phyloP scores from a whole-genome alignment of 2,329 filamentous ascomycete genomes.

The Fusarium irregulare region DNA sequence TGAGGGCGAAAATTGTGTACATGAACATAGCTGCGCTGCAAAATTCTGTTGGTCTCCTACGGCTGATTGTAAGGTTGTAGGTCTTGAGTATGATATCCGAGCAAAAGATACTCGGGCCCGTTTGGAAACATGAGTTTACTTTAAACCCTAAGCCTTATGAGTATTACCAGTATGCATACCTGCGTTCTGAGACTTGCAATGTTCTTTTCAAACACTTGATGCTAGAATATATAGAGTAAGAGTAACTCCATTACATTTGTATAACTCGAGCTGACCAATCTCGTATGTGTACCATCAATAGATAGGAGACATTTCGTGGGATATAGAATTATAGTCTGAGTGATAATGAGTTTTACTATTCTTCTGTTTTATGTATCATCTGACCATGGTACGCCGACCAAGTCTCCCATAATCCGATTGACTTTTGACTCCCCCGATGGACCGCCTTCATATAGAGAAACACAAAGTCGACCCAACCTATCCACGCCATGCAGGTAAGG shows the following conservation, averaged over 20 bases:
- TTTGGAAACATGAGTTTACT: neutral
- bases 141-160: neutral
- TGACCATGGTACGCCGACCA: conserved; percentile 29
- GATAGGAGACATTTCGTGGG: no score
- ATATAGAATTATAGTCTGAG: neutral
- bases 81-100: neutral
- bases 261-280: neutral
- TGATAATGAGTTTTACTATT: conserved; percentile 15
- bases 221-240: neutral
- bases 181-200: neutral
- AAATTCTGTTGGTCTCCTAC: neutral
- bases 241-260: neutral
- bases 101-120: neutral
- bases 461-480: conserved; percentile 25
- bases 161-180: neutral
- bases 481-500: conserved; percentile 32
- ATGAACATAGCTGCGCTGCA: neutral
- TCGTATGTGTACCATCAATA: neutral
- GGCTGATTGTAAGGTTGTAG: neutral
- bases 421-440: conserved; percentile 33
- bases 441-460: conserved; percentile 17
- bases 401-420: conserved; percentile 24
- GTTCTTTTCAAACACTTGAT: neutral
- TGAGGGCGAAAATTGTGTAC: rapidly evolving
- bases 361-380: conserved; percentile 23